phyloP scores from a whole-genome alignment of 768 basidiomycete genomes.

The Artomyces pyxidatus region DNA sequence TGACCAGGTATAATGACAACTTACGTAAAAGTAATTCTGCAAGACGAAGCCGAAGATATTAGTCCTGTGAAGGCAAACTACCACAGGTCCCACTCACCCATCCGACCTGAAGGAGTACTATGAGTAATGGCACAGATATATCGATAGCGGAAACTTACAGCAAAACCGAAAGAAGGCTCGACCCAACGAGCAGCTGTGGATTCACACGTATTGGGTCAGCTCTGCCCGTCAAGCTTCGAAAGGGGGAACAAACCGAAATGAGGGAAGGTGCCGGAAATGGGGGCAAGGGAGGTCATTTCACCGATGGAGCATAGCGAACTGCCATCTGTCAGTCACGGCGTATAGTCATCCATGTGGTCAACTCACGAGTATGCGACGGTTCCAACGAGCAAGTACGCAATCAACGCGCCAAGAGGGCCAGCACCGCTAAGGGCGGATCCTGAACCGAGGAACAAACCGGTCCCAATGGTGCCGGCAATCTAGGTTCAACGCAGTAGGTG shows the following conservation, averaged over 20 bases:
- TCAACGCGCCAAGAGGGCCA: conserved; percentile 59
- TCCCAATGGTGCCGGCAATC: conserved; percentile 73
- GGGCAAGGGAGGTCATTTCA: conserved; percentile 77
- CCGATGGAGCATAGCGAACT: conserved; percentile 60
- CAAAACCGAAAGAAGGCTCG: conserved; percentile 29
- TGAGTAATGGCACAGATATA: conserved; percentile 5
- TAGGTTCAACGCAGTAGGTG: conserved; percentile 16
- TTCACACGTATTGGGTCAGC: too few species aligned
- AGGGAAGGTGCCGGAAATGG: conserved; percentile 72
- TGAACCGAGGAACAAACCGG: conserved; percentile 67
- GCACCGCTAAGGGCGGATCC: conserved; percentile 50
- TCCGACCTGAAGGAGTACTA: conserved; percentile 14
- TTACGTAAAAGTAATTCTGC: conserved; percentile 47
- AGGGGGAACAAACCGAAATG: conserved; percentile 49
- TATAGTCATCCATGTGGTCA: neutral
- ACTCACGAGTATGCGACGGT: conserved; percentile 58
- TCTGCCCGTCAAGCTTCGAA: too few species aligned
- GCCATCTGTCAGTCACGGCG: conserved; percentile 23
- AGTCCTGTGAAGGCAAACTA: neutral
- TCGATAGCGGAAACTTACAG: conserved; percentile 15
- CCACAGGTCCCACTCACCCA: conserved; percentile 19
- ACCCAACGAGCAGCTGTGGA: conserved; percentile 26
- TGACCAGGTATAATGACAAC: conserved; percentile 32
- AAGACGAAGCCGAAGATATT: neutral
- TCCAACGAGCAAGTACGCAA: conserved; percentile 58